Evolutionary conservation across 225 moss, liverwort and hornwort genomes (phyloP).

Genomic region (Sphagnum tenellum): DNA sequence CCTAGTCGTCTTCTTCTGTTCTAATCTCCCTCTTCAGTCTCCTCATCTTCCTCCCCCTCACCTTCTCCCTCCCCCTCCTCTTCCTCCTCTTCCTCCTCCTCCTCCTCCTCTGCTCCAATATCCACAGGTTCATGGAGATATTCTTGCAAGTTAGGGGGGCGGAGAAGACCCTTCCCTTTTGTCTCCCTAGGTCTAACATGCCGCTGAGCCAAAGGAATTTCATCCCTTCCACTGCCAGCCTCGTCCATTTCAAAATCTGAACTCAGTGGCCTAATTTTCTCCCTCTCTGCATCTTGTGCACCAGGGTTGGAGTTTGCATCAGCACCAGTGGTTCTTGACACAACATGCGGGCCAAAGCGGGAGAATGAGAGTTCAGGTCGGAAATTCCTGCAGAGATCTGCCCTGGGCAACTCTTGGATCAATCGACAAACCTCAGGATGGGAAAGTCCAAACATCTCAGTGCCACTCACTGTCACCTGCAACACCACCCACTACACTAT

Average conservation of each 20-base stretch:
- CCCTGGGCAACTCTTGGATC: constrained; percentile 60
- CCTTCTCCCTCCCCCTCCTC: too few species aligned
- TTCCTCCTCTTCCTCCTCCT: too few species aligned
- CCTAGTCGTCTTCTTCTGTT: too few species aligned
- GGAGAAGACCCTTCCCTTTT: constrained; percentile 24
- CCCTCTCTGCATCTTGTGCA: constrained; percentile 27
- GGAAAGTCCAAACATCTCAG: constrained; percentile 74
- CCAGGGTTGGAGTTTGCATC: constrained; percentile 15
- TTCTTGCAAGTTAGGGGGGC: too few species aligned
- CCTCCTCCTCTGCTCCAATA: too few species aligned
- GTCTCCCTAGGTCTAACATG: constrained; percentile 42
- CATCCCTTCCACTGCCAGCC: constrained; percentile 35
- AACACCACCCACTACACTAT: background rate
- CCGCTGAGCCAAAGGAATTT: constrained; percentile 30
- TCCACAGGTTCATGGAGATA: too few species aligned
- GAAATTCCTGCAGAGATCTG: constrained; percentile 48
- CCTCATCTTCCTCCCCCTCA: too few species aligned
- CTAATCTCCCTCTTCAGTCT: too few species aligned
- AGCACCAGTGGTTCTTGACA: constrained; percentile 40
- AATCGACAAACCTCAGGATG: constrained; percentile 69
- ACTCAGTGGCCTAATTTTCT: constrained; percentile 5
- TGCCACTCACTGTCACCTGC: constrained; percentile 60
- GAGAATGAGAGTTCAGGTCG: constrained; percentile 57
- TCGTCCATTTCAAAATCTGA: constrained; percentile 37
- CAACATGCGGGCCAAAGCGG: constrained; percentile 54